These are phyloP conservation scores for Sugiyamaella americana DNA, from an alignment of 805 yeast species.

Conservation along the genomic window DNA sequence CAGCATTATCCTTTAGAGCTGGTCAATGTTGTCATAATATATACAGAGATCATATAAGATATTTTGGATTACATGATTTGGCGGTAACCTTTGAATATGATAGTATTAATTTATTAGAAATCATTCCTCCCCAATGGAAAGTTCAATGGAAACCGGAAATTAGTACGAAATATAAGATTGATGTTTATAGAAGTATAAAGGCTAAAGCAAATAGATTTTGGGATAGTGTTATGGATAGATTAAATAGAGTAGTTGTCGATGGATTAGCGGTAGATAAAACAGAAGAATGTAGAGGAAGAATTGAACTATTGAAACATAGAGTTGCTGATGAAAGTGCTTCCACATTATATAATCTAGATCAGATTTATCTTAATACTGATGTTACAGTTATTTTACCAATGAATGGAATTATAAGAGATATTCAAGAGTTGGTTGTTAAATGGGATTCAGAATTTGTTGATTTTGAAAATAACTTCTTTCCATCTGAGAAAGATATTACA, in stretches of 20 bases:
- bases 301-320: slow-evolving; percentile 51
- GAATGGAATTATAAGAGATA: slow-evolving; percentile 59
- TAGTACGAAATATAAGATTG: slow-evolving; percentile 62
- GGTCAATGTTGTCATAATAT: slow-evolving; percentile 76
- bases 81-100: slow-evolving; percentile 77
- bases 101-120: slow-evolving; percentile 66
- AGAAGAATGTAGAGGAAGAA: slow-evolving; percentile 57
- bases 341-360: slow-evolving; percentile 42
- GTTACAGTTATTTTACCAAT: slow-evolving; percentile 65
- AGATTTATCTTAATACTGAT: slow-evolving; percentile 47
- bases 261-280: slow-evolving; percentile 64
- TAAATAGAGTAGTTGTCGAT: slow-evolving; percentile 73
- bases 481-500: slow-evolving; percentile 89
- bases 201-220: slow-evolving; percentile 57
- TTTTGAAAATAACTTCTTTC: slow-evolving; percentile 73
- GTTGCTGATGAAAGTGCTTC: slow-evolving; percentile 46
- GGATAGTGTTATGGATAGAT: slow-evolving; percentile 60
- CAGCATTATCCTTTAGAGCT: slow-evolving; percentile 47
- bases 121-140: slow-evolving; percentile 68
- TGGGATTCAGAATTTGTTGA: slow-evolving; percentile 84
- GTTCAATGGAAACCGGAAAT: slow-evolving; percentile 66
- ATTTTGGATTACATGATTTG: slow-evolving; percentile 73
- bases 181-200: slow-evolving; percentile 48
- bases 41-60: slow-evolving; percentile 73
- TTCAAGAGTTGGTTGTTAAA: slow-evolving; percentile 74